Conservation (phyloP, 768 basidiomycete species). For the Hypholoma sublateritium region DNA sequence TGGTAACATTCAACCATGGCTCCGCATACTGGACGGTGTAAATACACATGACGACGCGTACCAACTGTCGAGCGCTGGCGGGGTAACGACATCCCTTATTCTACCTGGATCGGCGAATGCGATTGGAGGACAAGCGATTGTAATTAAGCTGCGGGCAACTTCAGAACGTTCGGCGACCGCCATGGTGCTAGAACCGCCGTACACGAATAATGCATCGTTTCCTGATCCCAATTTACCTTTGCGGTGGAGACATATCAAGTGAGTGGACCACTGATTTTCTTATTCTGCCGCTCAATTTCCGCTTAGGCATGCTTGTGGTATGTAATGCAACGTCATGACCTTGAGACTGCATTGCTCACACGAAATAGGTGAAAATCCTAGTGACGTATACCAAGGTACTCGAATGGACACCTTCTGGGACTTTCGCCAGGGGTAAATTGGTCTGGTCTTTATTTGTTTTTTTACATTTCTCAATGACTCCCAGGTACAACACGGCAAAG, state of each 20-base stretch:
- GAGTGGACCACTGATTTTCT: conserved; percentile 15
- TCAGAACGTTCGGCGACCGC: conserved; percentile 67
- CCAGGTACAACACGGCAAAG: conserved; percentile 62
- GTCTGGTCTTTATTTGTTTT: neutral
- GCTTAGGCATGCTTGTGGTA: conserved; percentile 58
- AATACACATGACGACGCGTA: conserved; percentile 82
- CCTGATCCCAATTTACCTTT: conserved; percentile 44
- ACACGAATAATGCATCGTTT: conserved; percentile 51
- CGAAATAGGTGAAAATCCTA: conserved; percentile 52
- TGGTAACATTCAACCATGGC: conserved; percentile 52
- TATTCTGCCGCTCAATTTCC: neutral
- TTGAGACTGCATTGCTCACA: neutral
- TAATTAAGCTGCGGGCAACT: conserved; percentile 78
- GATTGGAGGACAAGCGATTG: conserved; percentile 42
- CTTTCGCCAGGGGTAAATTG: conserved; percentile 60
- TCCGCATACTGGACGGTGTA: conserved; percentile 74
- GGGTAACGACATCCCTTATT: conserved; percentile 75
- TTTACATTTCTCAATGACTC: neutral
- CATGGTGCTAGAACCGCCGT: conserved; percentile 78
- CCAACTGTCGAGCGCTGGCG: conserved; percentile 69
- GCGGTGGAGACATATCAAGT: conserved; percentile 81
- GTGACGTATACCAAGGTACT: conserved; percentile 45
- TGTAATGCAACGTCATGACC: conserved; percentile 14
- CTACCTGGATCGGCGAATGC: conserved; percentile 73
- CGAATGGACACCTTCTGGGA: conserved; percentile 75